Percentiles rank a stretch among this genome's conserved stretches.
phyloP scores from a whole-genome alignment of 805 yeast genomes.

The Saccharomycopsis synnaedendra region DNA sequence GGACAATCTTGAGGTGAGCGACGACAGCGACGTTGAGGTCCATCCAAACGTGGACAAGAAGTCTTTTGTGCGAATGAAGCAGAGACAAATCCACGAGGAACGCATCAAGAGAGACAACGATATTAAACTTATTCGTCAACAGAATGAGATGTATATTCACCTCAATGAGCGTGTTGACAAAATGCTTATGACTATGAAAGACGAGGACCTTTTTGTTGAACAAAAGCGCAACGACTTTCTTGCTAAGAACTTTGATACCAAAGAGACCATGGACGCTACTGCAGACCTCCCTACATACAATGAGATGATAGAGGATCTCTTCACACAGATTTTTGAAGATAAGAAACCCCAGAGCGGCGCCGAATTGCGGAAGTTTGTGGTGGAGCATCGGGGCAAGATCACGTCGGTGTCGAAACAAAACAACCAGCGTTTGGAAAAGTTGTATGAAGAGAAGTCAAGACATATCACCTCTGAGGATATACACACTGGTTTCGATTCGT shows the following conservation, averaged over 20 bases:
- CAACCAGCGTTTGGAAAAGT: conserved; percentile 49
- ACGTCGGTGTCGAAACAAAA: conserved; percentile 55
- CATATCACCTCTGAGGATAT: conserved; percentile 87
- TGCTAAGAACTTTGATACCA: conserved; percentile 40
- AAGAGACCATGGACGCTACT: conserved; percentile 35
- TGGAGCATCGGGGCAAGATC: conserved; percentile 60
- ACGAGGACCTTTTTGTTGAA: conserved; percentile 22
- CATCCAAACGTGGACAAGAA: conserved; percentile 95
- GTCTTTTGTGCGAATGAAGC: conserved; percentile 93
- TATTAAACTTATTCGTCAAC: conserved; percentile 63
- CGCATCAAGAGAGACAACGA: conserved; percentile 72
- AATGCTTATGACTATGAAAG: conserved; percentile 34
- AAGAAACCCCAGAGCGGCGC: conserved; percentile 32
- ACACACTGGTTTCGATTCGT: conserved; percentile 73
- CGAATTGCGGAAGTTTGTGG: conserved; percentile 31
- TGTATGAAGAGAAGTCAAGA: conserved; percentile 57
- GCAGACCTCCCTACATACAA: conserved; percentile 54
- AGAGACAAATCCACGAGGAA: conserved; percentile 91
- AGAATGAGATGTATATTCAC: conserved; percentile 68
- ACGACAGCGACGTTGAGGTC: conserved; percentile 93
- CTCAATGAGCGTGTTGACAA: conserved; percentile 64
- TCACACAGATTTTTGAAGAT: conserved; percentile 65
- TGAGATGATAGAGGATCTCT: conserved; percentile 87
- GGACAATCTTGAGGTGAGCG: conserved; percentile 94
- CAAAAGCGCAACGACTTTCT: conserved; percentile 31